Evolutionary conservation across 768 basidiomycete species (phyloP), one percentile per base, ranked within the genome.

Genomic region (Lactifluus hygrophoroides): DNA sequence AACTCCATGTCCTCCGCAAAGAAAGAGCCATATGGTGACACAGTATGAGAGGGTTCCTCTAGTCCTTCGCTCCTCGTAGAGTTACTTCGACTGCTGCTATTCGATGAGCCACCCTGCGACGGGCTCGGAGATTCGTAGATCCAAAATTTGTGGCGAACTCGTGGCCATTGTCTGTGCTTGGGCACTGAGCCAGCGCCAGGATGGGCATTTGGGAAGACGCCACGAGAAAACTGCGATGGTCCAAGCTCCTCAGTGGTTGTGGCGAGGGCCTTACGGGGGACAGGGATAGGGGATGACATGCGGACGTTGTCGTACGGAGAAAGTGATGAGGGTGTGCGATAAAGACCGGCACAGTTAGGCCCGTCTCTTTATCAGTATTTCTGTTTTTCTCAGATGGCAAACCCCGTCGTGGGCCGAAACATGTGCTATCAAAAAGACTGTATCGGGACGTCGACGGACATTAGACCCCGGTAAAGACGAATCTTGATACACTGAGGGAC

Each of bases 1-100:
- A 51, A 45, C 23, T 60, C 58, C 58, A 60, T 60, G 21, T 60
- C 58, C 6, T 55, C 53, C 2, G 21, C 58, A 30, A 60, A 60
- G 47, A 55, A 55, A 28, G 58, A 55, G 17, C 58, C 58, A 37
- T 59, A 59, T 6, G 58, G 58, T 16, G 58, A 60, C 27, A 38
- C 58, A 3, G 48, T 38, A 16, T 19, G 53, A 5, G 3, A 32
- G 19, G 21, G 44, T 14, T 47, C 51, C 28, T 52, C 32, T 11
- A 25, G 7, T 4, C 27, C 30, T 34, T 60, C 49, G 48, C 43
- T 55, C 35, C 28, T 35, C 21, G 47, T 21, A 13, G 54, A 60
- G 30, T 45, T 21, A 35, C 42, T 16, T 35, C 25, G 21, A 4
- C 48, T 44, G 43, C 58, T 56, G 8, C 8, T 17, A 9, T 19